phyloP scores from a whole-genome alignment of 768 basidiomycete genomes.

The Lactarius vividus region DNA sequence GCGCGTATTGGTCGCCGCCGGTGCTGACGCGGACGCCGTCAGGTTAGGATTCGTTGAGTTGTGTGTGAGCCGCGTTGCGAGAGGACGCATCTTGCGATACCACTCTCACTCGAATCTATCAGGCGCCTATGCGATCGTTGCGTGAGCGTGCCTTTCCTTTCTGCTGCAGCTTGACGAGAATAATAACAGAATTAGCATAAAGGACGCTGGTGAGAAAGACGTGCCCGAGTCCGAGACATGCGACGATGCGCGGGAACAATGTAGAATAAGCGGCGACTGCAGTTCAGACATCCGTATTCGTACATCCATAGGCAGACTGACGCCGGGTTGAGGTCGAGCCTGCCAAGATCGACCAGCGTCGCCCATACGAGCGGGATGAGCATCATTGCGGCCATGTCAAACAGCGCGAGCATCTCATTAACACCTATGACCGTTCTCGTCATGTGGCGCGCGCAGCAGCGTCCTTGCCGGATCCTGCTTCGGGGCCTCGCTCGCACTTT shows the following conservation, averaged over 20 bases:
- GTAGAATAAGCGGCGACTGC: constrained; percentile 38
- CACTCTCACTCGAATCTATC: no score
- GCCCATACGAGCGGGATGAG: constrained; percentile 44
- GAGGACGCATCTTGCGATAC: neutral
- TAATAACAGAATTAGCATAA: neutral
- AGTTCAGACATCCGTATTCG: constrained; percentile 38
- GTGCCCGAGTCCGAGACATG: constrained; percentile 38
- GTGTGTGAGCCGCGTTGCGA: neutral
- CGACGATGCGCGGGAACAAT: constrained; percentile 32
- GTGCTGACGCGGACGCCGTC: no score
- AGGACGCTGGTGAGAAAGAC: constrained; percentile 26
- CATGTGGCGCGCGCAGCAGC: constrained; percentile 1
- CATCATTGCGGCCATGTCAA: constrained; percentile 9
- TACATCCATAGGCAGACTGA: constrained; percentile 41
- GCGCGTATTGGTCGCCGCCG: neutral
- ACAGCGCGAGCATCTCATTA: constrained; percentile 13
- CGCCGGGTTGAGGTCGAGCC: constrained; percentile 38
- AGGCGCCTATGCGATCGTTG: neutral
- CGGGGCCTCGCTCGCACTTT: neutral
- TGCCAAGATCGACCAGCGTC: constrained; percentile 43
- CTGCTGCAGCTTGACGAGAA: neutral
- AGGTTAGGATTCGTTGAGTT: constrained; percentile 15
- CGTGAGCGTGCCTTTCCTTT: neutral
- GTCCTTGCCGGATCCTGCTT: neutral
- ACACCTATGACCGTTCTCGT: constrained; percentile 15